Percentiles rank a stretch among this genome's conserved stretches.
Evolutionary conservation across 2,329 filamentous ascomycete species (phyloP).

Genomic region (Cladobotryum protrusum): DNA sequence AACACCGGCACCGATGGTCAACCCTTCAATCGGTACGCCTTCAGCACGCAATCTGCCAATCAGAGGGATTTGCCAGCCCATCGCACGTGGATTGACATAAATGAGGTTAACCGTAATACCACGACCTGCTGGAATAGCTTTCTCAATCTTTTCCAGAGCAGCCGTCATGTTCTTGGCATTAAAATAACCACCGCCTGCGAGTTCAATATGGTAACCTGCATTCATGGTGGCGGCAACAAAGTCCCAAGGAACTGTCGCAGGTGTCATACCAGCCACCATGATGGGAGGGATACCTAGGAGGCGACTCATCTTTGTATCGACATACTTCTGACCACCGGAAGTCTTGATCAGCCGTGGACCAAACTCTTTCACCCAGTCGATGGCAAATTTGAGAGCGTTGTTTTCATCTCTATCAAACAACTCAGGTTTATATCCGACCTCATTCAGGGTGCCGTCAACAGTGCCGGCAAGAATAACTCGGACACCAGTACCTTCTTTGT

Average conservation of each 20-base stretch:
- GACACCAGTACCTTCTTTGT: slow-evolving; percentile 97
- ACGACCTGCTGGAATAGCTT: slow-evolving; percentile 73
- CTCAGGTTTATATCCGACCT: slow-evolving; percentile 97
- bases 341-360: slow-evolving; percentile 89
- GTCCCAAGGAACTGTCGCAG: slow-evolving; percentile 81
- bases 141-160: slow-evolving; percentile 78
- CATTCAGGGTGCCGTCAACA: slow-evolving; percentile 82
- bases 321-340: slow-evolving; percentile 79
- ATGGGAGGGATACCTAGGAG: slow-evolving; percentile 78
- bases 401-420: slow-evolving; percentile 95
- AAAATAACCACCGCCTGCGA: slow-evolving; percentile 87
- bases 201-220: slow-evolving; percentile 88
- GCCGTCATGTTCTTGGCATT: slow-evolving; percentile 75
- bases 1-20: slow-evolving; percentile 89
- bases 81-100: slow-evolving; percentile 82
- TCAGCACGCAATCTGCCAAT: slow-evolving; percentile 74
- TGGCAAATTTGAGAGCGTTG: slow-evolving; percentile 87
- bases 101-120: slow-evolving; percentile 88
- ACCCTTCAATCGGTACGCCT: slow-evolving; percentile 83
- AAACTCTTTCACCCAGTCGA: slow-evolving; percentile 97
- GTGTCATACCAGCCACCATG: slow-evolving; percentile 92
- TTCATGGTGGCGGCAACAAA: slow-evolving; percentile 92
- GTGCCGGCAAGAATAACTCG: slow-evolving; percentile 91
- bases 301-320: slow-evolving; percentile 94
- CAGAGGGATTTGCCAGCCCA: slow-evolving; percentile 88